phyloP scores from a whole-genome alignment of 768 basidiomycete species.

The Auriscalpium orientale region DNA sequence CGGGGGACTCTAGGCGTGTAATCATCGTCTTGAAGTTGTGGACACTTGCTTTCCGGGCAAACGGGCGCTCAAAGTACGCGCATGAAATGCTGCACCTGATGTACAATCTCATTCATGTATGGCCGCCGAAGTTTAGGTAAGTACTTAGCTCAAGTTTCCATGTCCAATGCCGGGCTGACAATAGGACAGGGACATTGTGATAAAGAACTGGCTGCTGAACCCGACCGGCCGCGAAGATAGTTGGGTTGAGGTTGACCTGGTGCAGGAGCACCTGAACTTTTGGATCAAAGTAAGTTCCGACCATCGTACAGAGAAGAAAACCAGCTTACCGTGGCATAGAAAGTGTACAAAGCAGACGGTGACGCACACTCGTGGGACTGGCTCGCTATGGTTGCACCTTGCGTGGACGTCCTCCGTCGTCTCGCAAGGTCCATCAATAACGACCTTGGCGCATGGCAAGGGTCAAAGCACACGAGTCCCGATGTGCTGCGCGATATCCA shows the following conservation, averaged over 20 bases:
- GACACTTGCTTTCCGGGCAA: slow-evolving; percentile 19
- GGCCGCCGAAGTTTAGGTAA: slow-evolving; percentile 9
- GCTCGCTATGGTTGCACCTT: slow-evolving; percentile 25
- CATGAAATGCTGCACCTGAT: slow-evolving; percentile 11
- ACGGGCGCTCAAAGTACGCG: slow-evolving; percentile 24
- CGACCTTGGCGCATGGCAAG: too few relatives aligned
- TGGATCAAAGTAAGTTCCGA: slow-evolving; percentile 22
- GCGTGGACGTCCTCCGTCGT: slow-evolving; percentile 18
- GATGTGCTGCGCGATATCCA: too few relatives aligned
- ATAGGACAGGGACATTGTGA: slow-evolving; percentile 16
- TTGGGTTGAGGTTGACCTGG: slow-evolving; percentile 23
- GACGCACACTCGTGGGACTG: slow-evolving; percentile 28
- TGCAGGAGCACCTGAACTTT: slow-evolving; percentile 10
- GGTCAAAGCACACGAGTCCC: too few relatives aligned
- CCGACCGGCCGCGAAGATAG: slow-evolving; percentile 16
- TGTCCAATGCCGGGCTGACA: neutral
- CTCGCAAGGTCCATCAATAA: too few relatives aligned
- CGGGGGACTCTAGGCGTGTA: slow-evolving; percentile 23
- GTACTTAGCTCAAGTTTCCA: neutral
- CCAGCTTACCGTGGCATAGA: slow-evolving; percentile 1
- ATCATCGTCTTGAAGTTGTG: slow-evolving; percentile 18
- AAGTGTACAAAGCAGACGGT: slow-evolving; percentile 25
- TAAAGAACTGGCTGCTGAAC: slow-evolving; percentile 29
- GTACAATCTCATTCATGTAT: slow-evolving; percentile 13
- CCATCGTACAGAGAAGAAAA: neutral